A percentile compares a stretch with the other conserved stretches of the same genome.
These are phyloP conservation scores for Podospora australis DNA, from an alignment of 495 filamentous ascomycete genomes.

Conservation along the genomic window DNA sequence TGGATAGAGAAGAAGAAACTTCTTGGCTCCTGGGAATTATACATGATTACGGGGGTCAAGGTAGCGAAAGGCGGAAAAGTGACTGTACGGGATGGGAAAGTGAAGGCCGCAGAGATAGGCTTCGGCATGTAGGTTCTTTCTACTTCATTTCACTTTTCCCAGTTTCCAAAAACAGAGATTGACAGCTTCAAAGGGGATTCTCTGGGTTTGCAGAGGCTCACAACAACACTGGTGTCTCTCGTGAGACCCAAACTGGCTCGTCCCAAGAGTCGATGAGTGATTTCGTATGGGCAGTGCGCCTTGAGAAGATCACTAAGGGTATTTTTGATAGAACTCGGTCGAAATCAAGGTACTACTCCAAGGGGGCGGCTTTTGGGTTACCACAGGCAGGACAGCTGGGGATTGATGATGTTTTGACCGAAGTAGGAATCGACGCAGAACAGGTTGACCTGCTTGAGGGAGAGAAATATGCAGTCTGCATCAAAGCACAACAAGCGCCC, in stretches of 20 bases:
- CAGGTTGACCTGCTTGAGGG: background rate
- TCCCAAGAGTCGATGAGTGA: background rate
- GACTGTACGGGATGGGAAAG: background rate
- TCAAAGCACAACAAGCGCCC: too few relatives aligned
- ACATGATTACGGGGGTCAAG: conserved; percentile 3
- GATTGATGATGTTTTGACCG: background rate
- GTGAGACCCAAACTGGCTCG: background rate
- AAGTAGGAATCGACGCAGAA: background rate
- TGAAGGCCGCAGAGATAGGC: background rate
- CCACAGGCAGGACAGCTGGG: background rate
- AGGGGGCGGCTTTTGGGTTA: background rate
- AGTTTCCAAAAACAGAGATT: background rate
- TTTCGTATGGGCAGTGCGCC: conserved; percentile 1
- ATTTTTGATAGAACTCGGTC: background rate
- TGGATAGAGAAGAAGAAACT: background rate
- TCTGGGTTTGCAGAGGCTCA: background rate
- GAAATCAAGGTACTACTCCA: background rate
- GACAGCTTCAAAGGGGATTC: background rate
- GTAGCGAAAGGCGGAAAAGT: background rate
- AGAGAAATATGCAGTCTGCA: background rate
- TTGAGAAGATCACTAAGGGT: conserved; percentile 1
- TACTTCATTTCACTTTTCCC: background rate
- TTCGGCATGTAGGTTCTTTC: background rate
- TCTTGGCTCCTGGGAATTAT: background rate
- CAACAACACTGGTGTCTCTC: background rate